Conservation (phyloP, 352 stramenopile genomes). For the Phytopythium boreale region DNA sequence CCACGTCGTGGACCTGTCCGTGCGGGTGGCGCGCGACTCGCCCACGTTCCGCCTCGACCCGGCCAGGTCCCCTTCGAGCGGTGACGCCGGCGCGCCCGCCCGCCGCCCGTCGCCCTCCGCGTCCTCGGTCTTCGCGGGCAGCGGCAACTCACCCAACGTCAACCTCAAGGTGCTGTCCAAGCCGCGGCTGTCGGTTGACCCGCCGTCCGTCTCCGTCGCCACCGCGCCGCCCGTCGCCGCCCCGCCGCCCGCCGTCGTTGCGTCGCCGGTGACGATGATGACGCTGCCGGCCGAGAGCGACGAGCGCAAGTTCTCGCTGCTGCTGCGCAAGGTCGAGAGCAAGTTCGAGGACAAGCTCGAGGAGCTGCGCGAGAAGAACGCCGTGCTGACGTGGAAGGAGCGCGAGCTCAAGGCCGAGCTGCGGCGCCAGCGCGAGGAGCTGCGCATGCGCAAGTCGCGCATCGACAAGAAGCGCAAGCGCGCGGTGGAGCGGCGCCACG, state of each 20-base stretch:
- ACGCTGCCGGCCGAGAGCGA: constrained; percentile 25
- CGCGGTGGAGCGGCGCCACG: constrained; percentile 50
- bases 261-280: constrained; percentile 1
- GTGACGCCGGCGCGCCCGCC: not conserved
- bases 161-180: constrained; percentile 49
- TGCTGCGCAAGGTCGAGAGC: constrained; percentile 73
- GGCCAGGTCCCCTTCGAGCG: constrained; percentile 11
- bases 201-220: not conserved
- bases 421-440: constrained; percentile 53
- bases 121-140: constrained; percentile 10
- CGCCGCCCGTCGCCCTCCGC: constrained; percentile 3
- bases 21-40: constrained; percentile 39
- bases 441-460: constrained; percentile 58
- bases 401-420: constrained; percentile 72
- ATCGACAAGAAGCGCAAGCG: constrained; percentile 75
- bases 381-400: constrained; percentile 63
- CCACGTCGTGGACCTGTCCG: constrained; percentile 56
- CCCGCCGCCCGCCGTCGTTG: not conserved
- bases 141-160: constrained; percentile 33
- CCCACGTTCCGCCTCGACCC: constrained; percentile 19
- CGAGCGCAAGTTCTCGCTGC: constrained; percentile 58
- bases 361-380: constrained; percentile 63
- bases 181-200: constrained; percentile 6
- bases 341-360: constrained; percentile 82
- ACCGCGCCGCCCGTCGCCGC: not conserved